These are phyloP conservation scores for Komagataella pseudopastoris DNA, from an alignment of 805 yeast species.

Conservation along the genomic window DNA sequence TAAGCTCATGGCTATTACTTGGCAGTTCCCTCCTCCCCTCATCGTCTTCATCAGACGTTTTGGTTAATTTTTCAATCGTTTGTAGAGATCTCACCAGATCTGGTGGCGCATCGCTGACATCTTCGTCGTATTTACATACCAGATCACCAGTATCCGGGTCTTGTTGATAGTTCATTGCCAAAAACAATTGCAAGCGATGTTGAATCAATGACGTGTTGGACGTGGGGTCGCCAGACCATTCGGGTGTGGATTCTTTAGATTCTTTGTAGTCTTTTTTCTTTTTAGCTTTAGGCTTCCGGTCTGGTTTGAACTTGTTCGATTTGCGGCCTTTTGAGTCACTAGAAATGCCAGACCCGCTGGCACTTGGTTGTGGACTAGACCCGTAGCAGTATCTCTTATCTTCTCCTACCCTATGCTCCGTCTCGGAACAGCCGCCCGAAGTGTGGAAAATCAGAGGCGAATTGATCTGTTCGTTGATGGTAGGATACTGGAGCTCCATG, in stretches of 20 bases:
- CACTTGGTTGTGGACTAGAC: neutral
- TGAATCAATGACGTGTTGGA: neutral
- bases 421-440: neutral
- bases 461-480: neutral
- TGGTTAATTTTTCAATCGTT: neutral
- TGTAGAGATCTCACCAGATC: neutral
- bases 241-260: neutral
- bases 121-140: neutral
- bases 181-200: neutral
- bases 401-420: neutral
- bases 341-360: neutral
- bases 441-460: neutral
- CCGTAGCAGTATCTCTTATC: neutral
- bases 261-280: too few species aligned
- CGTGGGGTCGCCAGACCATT: neutral
- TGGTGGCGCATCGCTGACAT: neutral
- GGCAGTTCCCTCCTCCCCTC: neutral
- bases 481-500: neutral
- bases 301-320: neutral
- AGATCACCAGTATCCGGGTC: neutral
- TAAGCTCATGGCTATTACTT: neutral
- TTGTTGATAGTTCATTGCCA: neutral
- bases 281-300: neutral
- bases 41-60: neutral
- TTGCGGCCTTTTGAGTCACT: neutral